phyloP scores from a whole-genome alignment of 768 basidiomycete genomes.

The Mycena crocata region DNA sequence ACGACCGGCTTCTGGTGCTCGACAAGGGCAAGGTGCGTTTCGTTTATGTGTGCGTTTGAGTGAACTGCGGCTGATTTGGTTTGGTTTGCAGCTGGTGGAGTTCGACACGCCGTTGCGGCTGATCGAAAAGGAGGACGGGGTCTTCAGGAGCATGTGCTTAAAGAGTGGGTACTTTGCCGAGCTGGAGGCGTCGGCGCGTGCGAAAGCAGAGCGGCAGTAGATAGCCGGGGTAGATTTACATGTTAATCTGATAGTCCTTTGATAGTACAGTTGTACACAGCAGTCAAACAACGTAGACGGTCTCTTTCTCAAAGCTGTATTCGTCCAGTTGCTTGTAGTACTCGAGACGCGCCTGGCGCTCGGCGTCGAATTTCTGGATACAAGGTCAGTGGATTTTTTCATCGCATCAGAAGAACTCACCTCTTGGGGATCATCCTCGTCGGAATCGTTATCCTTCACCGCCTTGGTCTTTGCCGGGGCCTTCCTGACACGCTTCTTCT shows the following conservation, averaged over 20 bases:
- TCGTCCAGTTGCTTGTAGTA: conserved; percentile 65
- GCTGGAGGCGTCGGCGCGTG: conserved; percentile 23
- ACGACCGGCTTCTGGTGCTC: conserved; percentile 67
- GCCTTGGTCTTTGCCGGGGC: conserved; percentile 19
- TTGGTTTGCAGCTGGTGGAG: conserved; percentile 40
- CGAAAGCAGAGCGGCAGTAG: conserved; percentile 22
- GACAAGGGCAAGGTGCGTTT: conserved; percentile 54
- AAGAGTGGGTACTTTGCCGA: conserved; percentile 49
- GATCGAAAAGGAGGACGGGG: conserved; percentile 57
- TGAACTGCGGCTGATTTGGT: background rate
- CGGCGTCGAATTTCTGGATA: conserved; percentile 54
- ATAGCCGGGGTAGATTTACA: background rate
- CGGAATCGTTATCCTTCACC: conserved; percentile 15
- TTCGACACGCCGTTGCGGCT: conserved; percentile 68
- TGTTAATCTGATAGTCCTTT: background rate
- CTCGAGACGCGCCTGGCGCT: conserved; percentile 62
- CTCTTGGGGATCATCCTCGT: conserved; percentile 26
- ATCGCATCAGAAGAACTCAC: background rate
- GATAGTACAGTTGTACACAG: background rate
- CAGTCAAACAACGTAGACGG: conserved; percentile 66
- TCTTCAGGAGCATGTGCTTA: conserved; percentile 64
- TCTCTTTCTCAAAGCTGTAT: conserved; percentile 67
- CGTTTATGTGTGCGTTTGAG: background rate
- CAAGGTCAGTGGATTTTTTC: background rate
- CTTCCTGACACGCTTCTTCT: conserved; percentile 16